Evolutionary conservation across 768 basidiomycete species (phyloP), one percentile per base, ranked within the genome.

Genomic region (Panaeolus papilionaceus): DNA sequence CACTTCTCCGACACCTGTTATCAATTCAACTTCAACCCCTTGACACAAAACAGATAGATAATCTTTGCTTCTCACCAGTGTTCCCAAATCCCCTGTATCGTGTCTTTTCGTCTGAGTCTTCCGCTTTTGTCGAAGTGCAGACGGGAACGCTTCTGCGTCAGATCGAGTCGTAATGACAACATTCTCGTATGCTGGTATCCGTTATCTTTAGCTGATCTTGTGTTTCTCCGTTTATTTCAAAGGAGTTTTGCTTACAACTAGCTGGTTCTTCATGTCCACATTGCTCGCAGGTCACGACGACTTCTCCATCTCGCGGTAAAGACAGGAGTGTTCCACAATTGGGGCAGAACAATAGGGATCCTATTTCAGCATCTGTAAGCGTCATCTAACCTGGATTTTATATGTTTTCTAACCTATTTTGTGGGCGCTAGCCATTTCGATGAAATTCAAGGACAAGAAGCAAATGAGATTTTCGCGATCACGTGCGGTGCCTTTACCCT

Each of bases 131-230:
- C 91, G 82, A 68, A 99, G 79, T 0, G 90, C 86, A 33, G 94
- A 96, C 0, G 98, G 97, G 77, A 99, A 98, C 3, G 98, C 97
- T 65, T 96, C 94, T 0, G 95, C 93, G 70, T 95, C 93, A 8
- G 96, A 98, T 28, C 88, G 90, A 0, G 98, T 99, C 64, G 90
- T 89, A 62, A 96, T 95, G 70, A 92, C 88, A 37, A 91, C 91
- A 78, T 95, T 93, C 72, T 98, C 96, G 76, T 97, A 99, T 3
- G 95, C 96, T 98, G 71, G 49, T 51, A 40, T 61, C 11, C 42
- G 4, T 49, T 33, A n/a, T 64, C 64, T 39, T 51, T 16, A 58
- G 54, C 47, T 58, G 16, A 58, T 33, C 28, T 58, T 37, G 26
- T 58, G 14, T 37, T 33, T 37, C 14, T 33, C 33, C 54, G 4